Evolutionary conservation across 1,284 basidiomycete genomes (phyloP).

Genomic region (Microbotryomycetes sp.): DNA sequence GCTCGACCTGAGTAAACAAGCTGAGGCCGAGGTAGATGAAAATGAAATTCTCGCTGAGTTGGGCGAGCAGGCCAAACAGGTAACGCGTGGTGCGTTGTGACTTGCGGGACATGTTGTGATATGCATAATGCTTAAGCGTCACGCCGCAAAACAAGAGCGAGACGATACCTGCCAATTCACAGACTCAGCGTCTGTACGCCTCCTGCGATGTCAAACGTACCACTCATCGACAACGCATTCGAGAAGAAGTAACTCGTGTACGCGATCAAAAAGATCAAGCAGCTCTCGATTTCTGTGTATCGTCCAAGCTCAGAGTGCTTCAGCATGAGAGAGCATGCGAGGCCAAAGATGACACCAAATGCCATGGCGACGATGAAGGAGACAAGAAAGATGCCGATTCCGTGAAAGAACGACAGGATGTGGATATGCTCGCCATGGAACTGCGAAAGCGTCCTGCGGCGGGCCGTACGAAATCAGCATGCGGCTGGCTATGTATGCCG

Average conservation of each 20-base stretch:
- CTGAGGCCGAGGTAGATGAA: constrained; percentile 98
- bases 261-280: constrained; percentile 85
- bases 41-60: constrained; percentile 97
- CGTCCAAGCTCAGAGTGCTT: constrained; percentile 76
- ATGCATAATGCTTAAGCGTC: constrained; percentile 98
- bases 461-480: neutral
- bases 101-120: constrained; percentile 94
- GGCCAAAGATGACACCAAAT: constrained; percentile 82
- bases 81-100: constrained; percentile 95
- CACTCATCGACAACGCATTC: constrained; percentile 87
- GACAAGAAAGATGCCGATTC: constrained; percentile 89
- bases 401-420: constrained; percentile 83
- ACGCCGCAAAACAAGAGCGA: constrained; percentile 98
- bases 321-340: constrained; percentile 80
- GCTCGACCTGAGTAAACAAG: constrained; percentile 82
- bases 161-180: constrained; percentile 65
- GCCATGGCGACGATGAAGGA: constrained; percentile 92
- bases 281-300: constrained; percentile 89
- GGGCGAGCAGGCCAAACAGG: constrained; percentile 84
- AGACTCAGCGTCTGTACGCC: neutral
- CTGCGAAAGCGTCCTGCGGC: constrained; percentile 71
- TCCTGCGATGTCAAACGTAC: constrained; percentile 36
- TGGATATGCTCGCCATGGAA: constrained; percentile 88
- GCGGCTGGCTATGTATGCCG: neutral
- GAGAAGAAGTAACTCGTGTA: constrained; percentile 99